Base-by-base conservation (phyloP, 257 asterid species). In the Ocimum tenuiflorum region DNA sequence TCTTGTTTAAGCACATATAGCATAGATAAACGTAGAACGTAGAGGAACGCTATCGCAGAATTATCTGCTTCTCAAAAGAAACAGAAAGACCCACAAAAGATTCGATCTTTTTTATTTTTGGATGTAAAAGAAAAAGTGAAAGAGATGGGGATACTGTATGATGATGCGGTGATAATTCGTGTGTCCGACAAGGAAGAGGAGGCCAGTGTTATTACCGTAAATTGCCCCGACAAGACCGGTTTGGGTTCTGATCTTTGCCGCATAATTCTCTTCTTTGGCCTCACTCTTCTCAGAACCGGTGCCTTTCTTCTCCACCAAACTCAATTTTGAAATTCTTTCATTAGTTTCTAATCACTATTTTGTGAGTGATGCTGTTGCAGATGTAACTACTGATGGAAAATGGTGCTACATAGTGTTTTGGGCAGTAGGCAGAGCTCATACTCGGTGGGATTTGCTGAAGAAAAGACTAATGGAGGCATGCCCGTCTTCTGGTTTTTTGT, bases 331-430 rank as follows among this genome's bases (percentile, higher is more conserved):
- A 43, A 42, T 42, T 12, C 15, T 42, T 42, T 3, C 12, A 36
- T 36, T 36, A 39, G 45, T 56, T 51, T 9, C 18, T 46, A 31
- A 31, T 7, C 59, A 17, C 22, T 56, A 12, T 33, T 15, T 17
- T 23, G 38, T 55, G 61, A 3, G n/a, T 77, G 41, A 7, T 76
- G 71, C 56, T 42, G 11, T 8, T 79, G 81, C 56, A 91, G 97
- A 91, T 82, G 89, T 86, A 20, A 82, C 92, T 3, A 91, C 96
- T 0, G 98, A 91, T 57, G 98, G 98, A 45, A 88, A 86, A 75
- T 91, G 96, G 98, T 91, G 98, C 82, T 91, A 91, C 80, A 43
- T 91, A 69, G 91, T 91, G 75, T 80, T 88, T 52, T 88, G 94
- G 95, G 95, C 85, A 6, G 41, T 75, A 1, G 90, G 95, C 10